phyloP scores from a whole-genome alignment of 1,284 basidiomycete species.

The Mycena sp. region DNA sequence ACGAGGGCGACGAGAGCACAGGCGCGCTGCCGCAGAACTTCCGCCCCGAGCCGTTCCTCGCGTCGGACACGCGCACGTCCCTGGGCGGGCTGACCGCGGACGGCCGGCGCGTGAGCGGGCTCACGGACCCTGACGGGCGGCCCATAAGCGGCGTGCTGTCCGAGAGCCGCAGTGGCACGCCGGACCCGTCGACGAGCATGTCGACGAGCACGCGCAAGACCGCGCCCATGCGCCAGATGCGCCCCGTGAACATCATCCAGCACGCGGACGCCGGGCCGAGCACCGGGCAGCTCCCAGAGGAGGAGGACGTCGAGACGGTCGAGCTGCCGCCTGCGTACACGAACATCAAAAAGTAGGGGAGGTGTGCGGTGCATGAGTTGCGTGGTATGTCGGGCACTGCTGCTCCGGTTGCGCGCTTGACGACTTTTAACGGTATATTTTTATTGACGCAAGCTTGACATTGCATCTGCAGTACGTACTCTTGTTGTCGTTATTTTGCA shows the following conservation, averaged over 20 bases:
- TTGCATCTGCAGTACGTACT: constrained; percentile 11
- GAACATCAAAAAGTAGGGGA: constrained; percentile 47
- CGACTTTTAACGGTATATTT: constrained; percentile 1
- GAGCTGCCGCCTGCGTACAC: constrained; percentile 85
- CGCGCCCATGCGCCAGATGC: constrained; percentile 55
- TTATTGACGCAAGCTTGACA: constrained; percentile 5
- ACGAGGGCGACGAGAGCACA: constrained; percentile 48
- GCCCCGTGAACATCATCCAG: constrained; percentile 81
- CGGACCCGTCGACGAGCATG: constrained; percentile 44
- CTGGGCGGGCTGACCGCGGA: constrained; percentile 31
- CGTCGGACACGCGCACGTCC: constrained; percentile 59
- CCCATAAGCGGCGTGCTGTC: constrained; percentile 46
- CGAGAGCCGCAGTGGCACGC: constrained; percentile 49
- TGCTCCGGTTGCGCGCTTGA: constrained; percentile 13
- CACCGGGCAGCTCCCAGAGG: constrained; percentile 42
- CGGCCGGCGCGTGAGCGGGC: constrained; percentile 21
- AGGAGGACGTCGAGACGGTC: constrained; percentile 69
- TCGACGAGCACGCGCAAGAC: constrained; percentile 54
- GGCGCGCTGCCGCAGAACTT: constrained; percentile 71
- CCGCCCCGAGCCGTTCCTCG: constrained; percentile 76
- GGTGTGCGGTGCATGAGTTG: constrained; percentile 15
- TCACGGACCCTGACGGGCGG: constrained; percentile 36
- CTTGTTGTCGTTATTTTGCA: not conserved
- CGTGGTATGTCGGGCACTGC: constrained; percentile 10
- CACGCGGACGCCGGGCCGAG: constrained; percentile 81